Evolutionary conservation across 2,329 filamentous ascomycete species (phyloP), one percentile per base, ranked within the genome.

Genomic region (Claviceps arundinis): DNA sequence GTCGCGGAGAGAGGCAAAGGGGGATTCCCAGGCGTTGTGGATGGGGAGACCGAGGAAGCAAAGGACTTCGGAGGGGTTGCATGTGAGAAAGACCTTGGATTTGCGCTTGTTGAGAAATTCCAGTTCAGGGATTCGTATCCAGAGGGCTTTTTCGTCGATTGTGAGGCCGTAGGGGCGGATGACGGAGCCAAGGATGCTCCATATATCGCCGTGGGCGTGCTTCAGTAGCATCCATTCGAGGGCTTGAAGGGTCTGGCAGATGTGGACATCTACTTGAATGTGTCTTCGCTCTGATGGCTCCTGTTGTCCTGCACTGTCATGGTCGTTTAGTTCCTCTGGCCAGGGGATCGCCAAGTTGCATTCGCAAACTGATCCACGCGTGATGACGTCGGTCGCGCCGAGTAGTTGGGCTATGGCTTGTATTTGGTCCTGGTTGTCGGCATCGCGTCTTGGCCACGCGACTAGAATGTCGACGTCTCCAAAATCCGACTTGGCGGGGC

Each of bases 391-490:
- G 6, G 67, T 62, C 0, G 83, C 80, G 3, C 67, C 66, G 0
- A 87, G 64, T 1, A 56, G 55, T 2, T 49, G 40, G 1, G 50
- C 52, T 14, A 68, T 59, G 4, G 55, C 53, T 1, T 64, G 64
- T 8, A 81, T 60, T 1, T 59, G 57, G 19, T 60, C 49, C 2
- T 52, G 37, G 55, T 37, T 43, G 6, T 30, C 9, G 45, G 17
- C 41, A 0, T 56, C 42, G 4, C 52, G 26, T 17, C 57, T 61
- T 16, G 68, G 65, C 37, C 63, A 62, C 0, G 70, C 68, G 1
- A 87, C 74, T 1, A 89, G 65, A 54, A 90, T 72, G 65, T 93
- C 87, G 40, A 94, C 69, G 57, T 93, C 88, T 19, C 87, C 88
- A 60, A 80, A 76, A 58, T 81, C 77, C 0, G 57, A 43, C 65